Percentiles rank a stretch among this genome's conserved stretches.
Conservation (phyloP, 139 green algal genomes). For the Choricystis sp. region DNA sequence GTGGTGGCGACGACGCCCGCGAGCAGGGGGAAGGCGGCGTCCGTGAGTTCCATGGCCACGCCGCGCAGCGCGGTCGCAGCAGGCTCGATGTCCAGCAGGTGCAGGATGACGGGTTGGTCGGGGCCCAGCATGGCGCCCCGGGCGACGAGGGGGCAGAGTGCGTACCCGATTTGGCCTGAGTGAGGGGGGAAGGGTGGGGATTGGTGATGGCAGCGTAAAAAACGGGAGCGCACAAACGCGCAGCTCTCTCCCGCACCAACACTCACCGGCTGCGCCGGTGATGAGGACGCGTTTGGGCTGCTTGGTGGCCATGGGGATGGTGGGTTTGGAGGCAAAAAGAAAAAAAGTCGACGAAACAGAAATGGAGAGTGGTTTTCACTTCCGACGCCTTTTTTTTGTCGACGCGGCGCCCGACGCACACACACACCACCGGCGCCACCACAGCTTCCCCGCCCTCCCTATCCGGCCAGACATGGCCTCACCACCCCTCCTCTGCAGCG, state of each 20-base stretch:
- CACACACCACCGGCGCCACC: not conserved
- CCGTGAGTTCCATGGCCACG: constrained; percentile 86
- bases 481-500: too few relatives aligned
- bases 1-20: constrained; percentile 61
- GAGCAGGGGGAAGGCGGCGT: constrained; percentile 78
- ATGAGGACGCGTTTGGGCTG: constrained; percentile 32
- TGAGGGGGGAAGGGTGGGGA: not conserved
- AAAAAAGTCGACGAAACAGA: too few relatives aligned
- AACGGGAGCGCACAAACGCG: too few relatives aligned
- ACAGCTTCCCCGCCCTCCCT: too few relatives aligned
- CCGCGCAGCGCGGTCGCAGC: constrained; percentile 64
- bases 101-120: constrained; percentile 76
- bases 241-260: too few relatives aligned
- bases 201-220: too few relatives aligned
- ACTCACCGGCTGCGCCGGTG: constrained; percentile 39
- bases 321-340: too few relatives aligned
- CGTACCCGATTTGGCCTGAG: constrained; percentile 86
- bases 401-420: not conserved
- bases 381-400: not conserved
- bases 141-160: constrained; percentile 63
- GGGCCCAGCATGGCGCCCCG: constrained; percentile 63
- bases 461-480: too few relatives aligned
- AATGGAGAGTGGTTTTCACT: too few relatives aligned
- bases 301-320: too few relatives aligned
- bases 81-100: constrained; percentile 84